These are phyloP conservation scores for Mrakiaceae sp. DNA, from an alignment of 1,284 basidiomycete genomes.

Conservation along the genomic window DNA sequence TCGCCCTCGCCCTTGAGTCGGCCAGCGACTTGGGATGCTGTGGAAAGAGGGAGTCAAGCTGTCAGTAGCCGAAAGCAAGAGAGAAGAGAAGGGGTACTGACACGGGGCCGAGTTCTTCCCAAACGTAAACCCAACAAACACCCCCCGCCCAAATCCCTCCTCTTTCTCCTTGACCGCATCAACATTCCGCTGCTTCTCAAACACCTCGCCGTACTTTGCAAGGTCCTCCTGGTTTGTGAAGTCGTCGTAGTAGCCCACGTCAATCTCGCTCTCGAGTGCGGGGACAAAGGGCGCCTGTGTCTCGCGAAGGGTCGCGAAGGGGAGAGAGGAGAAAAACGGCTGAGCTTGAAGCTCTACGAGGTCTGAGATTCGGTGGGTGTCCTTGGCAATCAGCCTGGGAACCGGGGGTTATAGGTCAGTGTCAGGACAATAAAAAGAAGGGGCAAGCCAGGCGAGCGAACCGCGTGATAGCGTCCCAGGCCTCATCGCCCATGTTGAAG, in stretches of 20 bases:
- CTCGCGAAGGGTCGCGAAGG: conserved; percentile 67
- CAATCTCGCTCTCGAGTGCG: conserved; percentile 84
- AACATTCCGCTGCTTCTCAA: conserved; percentile 93
- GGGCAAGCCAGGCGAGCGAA: conserved; percentile 26
- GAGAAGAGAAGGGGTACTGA: background rate
- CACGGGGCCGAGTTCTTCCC: conserved; percentile 51
- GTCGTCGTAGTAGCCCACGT: conserved; percentile 98
- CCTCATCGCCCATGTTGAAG: conserved; percentile 87
- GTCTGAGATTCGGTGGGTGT: conserved; percentile 64
- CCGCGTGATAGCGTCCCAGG: conserved; percentile 93
- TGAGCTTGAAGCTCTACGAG: conserved; percentile 63
- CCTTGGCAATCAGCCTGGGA: conserved; percentile 55
- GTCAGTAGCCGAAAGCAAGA: conserved; percentile 3
- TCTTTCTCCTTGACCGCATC: conserved; percentile 83
- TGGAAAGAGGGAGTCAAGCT: background rate
- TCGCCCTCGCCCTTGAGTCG: conserved; percentile 33
- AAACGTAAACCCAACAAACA: conserved; percentile 98
- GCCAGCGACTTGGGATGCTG: conserved; percentile 2
- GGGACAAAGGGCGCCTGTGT: conserved; percentile 89
- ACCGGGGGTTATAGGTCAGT: background rate
- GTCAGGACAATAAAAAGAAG: background rate
- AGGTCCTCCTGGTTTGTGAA: conserved; percentile 88
- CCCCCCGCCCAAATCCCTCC: conserved; percentile 57
- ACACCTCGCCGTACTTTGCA: conserved; percentile 94
- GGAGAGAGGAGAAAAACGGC: conserved; percentile 68